phyloP scores from a whole-genome alignment of 441 rosid genomes.

The Jatropha podagrica region DNA sequence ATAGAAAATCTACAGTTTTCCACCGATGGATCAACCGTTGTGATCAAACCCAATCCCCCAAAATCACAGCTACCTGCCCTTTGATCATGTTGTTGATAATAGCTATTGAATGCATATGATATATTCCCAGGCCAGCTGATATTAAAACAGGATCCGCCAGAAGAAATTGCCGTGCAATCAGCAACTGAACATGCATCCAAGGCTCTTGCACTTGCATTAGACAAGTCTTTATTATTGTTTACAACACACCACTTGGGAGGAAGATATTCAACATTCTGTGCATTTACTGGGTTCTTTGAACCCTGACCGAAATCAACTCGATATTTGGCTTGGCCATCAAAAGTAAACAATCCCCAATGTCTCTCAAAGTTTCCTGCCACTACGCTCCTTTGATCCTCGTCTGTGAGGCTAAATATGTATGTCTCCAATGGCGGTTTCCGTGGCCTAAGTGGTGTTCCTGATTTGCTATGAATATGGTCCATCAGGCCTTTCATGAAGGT shows the following conservation, averaged over 20 bases:
- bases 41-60: slow-evolving; percentile 81
- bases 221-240: slow-evolving; percentile 67
- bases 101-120: slow-evolving; percentile 82
- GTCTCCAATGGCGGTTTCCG: slow-evolving; percentile 55
- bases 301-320: slow-evolving; percentile 52
- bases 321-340: slow-evolving; percentile 93
- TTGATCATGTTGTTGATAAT: slow-evolving; percentile 82
- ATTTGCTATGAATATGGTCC: slow-evolving; percentile 57
- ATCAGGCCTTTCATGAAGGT: slow-evolving; percentile 61
- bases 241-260: slow-evolving; percentile 82
- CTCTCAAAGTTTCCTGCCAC: slow-evolving; percentile 72
- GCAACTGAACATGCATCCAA: slow-evolving; percentile 62
- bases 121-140: slow-evolving; percentile 77
- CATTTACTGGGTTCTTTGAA: slow-evolving; percentile 51
- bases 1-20: slow-evolving; percentile 57
- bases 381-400: slow-evolving; percentile 63
- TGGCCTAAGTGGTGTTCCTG: slow-evolving; percentile 59
- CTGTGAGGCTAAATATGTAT: slow-evolving; percentile 67
- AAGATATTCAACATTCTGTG: slow-evolving; percentile 70
- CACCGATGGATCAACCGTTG: slow-evolving; percentile 72
- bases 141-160: slow-evolving; percentile 71
- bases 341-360: slow-evolving; percentile 89
- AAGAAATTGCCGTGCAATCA: slow-evolving; percentile 67
- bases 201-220: slow-evolving; percentile 60
- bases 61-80: slow-evolving; percentile 66